Conservation (phyloP, 139 green algal species). For the Chlorella sorokiniana region DNA sequence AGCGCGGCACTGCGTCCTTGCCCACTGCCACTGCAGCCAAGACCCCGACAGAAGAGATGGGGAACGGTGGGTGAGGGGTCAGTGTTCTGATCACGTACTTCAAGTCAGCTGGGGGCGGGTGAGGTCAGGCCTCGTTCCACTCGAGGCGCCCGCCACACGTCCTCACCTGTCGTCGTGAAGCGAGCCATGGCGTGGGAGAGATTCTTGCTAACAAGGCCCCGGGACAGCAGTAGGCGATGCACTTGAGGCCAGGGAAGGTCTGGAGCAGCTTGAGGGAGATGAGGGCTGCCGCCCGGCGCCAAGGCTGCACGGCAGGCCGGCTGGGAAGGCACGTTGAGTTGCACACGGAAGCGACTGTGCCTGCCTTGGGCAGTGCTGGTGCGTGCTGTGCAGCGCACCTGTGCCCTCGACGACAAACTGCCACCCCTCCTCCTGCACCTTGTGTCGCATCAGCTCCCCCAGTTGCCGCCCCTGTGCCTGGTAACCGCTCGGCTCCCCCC, state of each 20-base stretch:
- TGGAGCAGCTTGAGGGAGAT: slow-evolving; percentile 52
- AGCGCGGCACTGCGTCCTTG: slow-evolving; percentile 51
- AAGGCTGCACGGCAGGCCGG: slow-evolving; percentile 20
- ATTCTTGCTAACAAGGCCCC: slow-evolving; percentile 47
- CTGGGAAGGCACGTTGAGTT: not conserved
- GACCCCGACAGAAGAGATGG: not conserved
- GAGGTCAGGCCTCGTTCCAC: no score
- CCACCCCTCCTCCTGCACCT: slow-evolving; percentile 40
- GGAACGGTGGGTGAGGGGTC: not conserved
- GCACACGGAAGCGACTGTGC: not conserved
- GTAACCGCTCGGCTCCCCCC: not conserved
- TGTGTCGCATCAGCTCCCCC: slow-evolving; percentile 24
- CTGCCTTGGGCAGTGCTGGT: not conserved
- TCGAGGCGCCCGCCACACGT: not conserved
- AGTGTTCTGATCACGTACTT: not conserved
- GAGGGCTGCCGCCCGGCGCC: slow-evolving; percentile 55
- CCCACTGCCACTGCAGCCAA: slow-evolving; percentile 43
- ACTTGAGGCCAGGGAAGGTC: slow-evolving; percentile 50
- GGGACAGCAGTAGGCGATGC: slow-evolving; percentile 53
- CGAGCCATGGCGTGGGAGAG: slow-evolving; percentile 36
- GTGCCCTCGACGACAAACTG: slow-evolving; percentile 56
- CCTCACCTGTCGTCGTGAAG: slow-evolving; percentile 44
- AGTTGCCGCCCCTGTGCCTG: slow-evolving; percentile 7
- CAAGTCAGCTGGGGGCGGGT: no score
- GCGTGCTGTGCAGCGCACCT: slow-evolving; percentile 1